Evolutionary conservation across 139 green algal species (phyloP), one percentile per base, ranked within the genome.

Genomic region (Limnomonas spitsbergensis): DNA sequence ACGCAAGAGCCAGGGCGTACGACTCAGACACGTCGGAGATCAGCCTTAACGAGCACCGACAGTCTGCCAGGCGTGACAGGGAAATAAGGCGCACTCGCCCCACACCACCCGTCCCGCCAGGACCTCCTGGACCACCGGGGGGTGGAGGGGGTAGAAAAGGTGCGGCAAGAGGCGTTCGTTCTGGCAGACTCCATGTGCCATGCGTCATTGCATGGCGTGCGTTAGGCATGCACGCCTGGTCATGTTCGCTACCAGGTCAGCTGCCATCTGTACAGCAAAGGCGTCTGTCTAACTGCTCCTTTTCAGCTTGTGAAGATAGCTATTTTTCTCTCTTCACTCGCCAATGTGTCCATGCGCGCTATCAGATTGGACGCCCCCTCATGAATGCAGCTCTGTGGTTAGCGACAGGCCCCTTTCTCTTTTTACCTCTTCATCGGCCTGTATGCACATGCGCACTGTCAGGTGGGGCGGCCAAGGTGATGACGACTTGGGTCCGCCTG

Each of bases 401-500:
- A n/a, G n/a, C n/a, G n/a, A n/a, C n/a, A n/a, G n/a, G n/a, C n/a
- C n/a, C n/a, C 47, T 20, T 61, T 29, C 47, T 20, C 20, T 61
- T 20, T 29, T 61, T 29, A 61, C 14, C 47, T 61, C 47, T 61
- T 61, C 47, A 61, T 61, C 47, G 20, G 14, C 14, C 20, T 29
- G 14, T 61, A 61, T 61, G 47, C 47, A 61, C 20, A 20, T 61
- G 14, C 29, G 61, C 61, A 34, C 6, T 20, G 7, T 20, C 61
- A 34, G 61, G 61, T 7, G 61, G 6, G 29, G 27, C 26, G 24
- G 68, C 35, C 68, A 74, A 74, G 68, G 20, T 6, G 35, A 14
- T 74, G 35, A 74, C 68, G 29, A 74, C 36, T 4, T 74, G 68
- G 68, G 68, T 74, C 7, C 68, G 68, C 68, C 4, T 74, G 20